Base-by-base conservation (phyloP, 805 yeast genomes). In the Saccharomycopsis schoenii region DNA sequence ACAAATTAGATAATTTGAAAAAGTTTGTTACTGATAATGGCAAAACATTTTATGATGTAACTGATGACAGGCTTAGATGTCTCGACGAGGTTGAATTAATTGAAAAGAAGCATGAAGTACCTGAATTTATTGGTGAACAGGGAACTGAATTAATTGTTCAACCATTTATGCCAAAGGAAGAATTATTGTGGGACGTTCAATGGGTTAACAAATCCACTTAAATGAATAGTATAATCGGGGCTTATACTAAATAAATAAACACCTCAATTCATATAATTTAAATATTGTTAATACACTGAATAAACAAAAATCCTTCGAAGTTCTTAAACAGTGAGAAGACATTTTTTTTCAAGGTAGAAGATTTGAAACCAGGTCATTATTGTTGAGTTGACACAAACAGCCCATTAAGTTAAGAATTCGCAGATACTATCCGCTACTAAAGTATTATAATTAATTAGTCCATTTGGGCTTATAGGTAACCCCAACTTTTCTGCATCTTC, bases 121-220 rank as follows among this genome's bases (percentile, higher is more conserved):
- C 96, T 1, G 84, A 83, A 43, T 67, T 77, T 1, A 74, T 86
- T 56, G 74, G 69, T n/a, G 76, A 74, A 14, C 24, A 21, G 12
- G 52, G 52, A 24, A 72, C 78, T 37, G 77, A 75, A 2, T 69
- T 82, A 36, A 80, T 77, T 14, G 85, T 88, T 40, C 93, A 90
- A 17, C 98, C 97, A 9, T 93, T 93, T 79, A 80, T 78, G 67
- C 91, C 97, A 8, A 97, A 96, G 17, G 83, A 86, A 59, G 79
- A 77, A 60, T 77, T 93, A 57, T 69, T 77, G 39, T 93, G 96
- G 90, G 72, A 82, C 10, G 80, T 83, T 4, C 88, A 86, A 72
- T 92, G 97, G 97, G 15, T 21, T 12, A 47, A 47, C 5, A 47
- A 47, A 24, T 47, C 34, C 10, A 14, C 14, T 5, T 47, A 11